Conservation (phyloP, 2,329 filamentous ascomycete species). For the Xylaria sp. region DNA sequence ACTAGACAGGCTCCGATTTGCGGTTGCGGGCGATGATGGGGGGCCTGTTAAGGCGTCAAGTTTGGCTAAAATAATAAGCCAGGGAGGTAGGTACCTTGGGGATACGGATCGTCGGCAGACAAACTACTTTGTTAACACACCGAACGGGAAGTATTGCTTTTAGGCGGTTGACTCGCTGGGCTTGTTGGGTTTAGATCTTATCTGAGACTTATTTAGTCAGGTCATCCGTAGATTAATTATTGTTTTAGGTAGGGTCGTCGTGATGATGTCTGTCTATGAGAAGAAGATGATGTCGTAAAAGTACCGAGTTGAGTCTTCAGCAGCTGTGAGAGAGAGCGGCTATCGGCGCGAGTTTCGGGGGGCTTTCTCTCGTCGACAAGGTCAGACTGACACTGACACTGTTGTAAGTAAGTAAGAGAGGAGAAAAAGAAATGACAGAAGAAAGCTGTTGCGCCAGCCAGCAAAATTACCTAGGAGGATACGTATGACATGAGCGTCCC, state of each 20-base stretch:
- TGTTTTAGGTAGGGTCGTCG: too few species aligned
- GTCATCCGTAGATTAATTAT: too few species aligned
- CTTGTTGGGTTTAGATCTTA: neutral
- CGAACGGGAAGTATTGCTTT: too few species aligned
- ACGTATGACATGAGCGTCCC: neutral
- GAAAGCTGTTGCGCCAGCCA: constrained; percentile 4
- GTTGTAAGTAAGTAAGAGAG: neutral
- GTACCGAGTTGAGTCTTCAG: neutral
- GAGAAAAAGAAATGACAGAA: constrained; percentile 20
- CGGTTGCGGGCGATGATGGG: too few species aligned
- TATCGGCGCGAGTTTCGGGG: neutral
- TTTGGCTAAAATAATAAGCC: too few species aligned
- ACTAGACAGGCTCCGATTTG: too few species aligned
- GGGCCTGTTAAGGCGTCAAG: too few species aligned
- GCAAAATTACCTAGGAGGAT: neutral
- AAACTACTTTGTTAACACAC: too few species aligned
- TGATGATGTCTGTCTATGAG: neutral
- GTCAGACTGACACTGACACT: neutral
- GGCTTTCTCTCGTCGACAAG: neutral
- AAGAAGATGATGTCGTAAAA: neutral
- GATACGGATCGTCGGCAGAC: too few species aligned
- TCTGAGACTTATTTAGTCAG: neutral
- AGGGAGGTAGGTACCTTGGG: too few species aligned
- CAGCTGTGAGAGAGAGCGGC: neutral
- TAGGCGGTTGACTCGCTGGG: neutral